Percentiles rank a stretch among this genome's conserved stretches.
phyloP scores from a whole-genome alignment of 2,329 filamentous ascomycete genomes.

The Claviceps spartinae region DNA sequence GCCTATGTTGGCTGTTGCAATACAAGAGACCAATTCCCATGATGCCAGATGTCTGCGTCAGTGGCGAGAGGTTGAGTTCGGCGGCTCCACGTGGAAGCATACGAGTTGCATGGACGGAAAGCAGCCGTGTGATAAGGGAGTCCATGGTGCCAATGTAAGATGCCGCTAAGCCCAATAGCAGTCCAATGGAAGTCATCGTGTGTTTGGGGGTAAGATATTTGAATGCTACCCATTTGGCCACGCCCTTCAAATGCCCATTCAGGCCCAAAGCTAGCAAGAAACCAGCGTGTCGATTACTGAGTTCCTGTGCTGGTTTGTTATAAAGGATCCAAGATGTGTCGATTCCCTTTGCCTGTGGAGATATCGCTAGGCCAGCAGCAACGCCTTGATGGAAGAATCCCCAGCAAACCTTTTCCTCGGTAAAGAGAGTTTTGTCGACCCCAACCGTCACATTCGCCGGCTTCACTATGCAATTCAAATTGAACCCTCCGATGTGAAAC shows the following conservation, averaged over 20 bases:
- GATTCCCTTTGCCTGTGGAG: constrained; percentile 77
- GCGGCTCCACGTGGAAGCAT: constrained; percentile 88
- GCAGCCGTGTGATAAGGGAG: constrained; percentile 76
- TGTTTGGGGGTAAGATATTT: constrained; percentile 99
- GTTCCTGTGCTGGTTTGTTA: constrained; percentile 77
- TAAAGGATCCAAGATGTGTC: constrained; percentile 98
- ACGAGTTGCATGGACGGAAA: constrained; percentile 90
- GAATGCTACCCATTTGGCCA: constrained; percentile 97
- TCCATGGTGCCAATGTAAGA: constrained; percentile 98
- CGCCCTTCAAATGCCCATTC: constrained; percentile 83
- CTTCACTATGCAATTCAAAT: constrained; percentile 80
- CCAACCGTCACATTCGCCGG: constrained; percentile 84
- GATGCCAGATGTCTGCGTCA: constrained; percentile 89
- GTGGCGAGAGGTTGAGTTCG: constrained; percentile 81
- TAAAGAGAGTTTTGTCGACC: constrained; percentile 77
- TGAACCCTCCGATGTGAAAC: constrained; percentile 80
- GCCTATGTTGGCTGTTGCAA: constrained; percentile 85
- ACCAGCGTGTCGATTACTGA: constrained; percentile 92
- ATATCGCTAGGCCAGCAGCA: constrained; percentile 83
- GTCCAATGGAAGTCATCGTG: constrained; percentile 94
- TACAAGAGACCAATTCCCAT: constrained; percentile 96
- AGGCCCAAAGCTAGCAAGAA: constrained; percentile 82
- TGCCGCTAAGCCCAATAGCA: constrained; percentile 82
- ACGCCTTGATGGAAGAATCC: constrained; percentile 97
- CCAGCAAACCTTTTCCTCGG: constrained; percentile 95